Evolutionary conservation across 371 early-diverging fungal species (phyloP).

Genomic region (Rhizopus stolonifer): DNA sequence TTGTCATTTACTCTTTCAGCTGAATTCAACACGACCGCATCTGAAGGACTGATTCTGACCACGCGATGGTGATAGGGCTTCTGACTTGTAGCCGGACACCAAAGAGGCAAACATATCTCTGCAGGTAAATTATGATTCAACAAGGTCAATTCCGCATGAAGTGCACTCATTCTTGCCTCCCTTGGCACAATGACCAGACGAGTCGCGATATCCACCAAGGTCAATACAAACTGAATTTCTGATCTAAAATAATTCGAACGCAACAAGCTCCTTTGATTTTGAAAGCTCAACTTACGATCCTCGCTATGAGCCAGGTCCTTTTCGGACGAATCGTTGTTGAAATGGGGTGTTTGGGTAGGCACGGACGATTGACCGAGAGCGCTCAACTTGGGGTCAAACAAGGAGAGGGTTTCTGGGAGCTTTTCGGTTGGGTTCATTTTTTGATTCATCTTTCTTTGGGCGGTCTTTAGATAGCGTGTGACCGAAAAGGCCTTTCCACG

Average conservation of each 20-base stretch:
- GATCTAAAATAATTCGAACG: conserved; percentile 73
- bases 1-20: conserved; percentile 77
- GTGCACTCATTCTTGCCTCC: conserved; percentile 61
- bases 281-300: conserved; percentile 25
- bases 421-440: conserved; percentile 23
- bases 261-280: conserved; percentile 28
- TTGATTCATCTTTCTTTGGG: conserved; percentile 45
- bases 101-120: conserved; percentile 86
- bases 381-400: conserved; percentile 46
- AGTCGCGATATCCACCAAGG: conserved; percentile 84
- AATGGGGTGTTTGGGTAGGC: conserved; percentile 39
- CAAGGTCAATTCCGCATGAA: conserved; percentile 87
- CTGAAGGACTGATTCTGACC: conserved; percentile 80
- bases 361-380: conserved; percentile 49
- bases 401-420: conserved; percentile 14
- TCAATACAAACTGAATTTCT: conserved; percentile 84
- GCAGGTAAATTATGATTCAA: conserved; percentile 93
- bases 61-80: conserved; percentile 74
- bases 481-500: conserved; percentile 60
- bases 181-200: conserved; percentile 83
- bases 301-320: conserved; percentile 28
- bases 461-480: conserved; percentile 39
- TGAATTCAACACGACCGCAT: conserved; percentile 93
- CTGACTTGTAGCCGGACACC: conserved; percentile 68
- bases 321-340: conserved; percentile 37